Evolutionary conservation across 1,139 yeast genomes (phyloP), one percentile per base, ranked within the genome.

Genomic region (Diutina mesorugosa): DNA sequence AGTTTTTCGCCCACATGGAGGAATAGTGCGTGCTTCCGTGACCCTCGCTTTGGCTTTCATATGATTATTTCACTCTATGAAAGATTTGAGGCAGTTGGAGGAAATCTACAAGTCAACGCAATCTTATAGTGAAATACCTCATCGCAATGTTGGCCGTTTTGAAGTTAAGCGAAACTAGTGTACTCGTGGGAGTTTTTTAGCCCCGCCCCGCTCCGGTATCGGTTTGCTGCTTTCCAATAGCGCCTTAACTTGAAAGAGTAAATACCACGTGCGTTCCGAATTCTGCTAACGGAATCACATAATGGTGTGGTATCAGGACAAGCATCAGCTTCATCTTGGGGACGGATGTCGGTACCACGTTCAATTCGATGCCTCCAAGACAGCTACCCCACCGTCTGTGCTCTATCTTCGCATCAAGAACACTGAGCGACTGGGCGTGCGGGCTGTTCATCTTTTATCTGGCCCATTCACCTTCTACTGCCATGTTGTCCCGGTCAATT

Each of bases 391-490:
- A 10, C 41, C 53, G 14, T 16, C 53, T 3, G 16, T 64, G 48
- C 66, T 76, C 46, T 74, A 64, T 60, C 66, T 81, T 45, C 69
- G 81, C 29, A 67, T 82, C 45, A 79, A 78, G 61, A 83, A 83
- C 65, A 67, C 70, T 29, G 87, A 82, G 61, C 72, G 67, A 51
- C 68, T 81, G 1, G 62, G 78, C 7, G 70, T 83, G 28, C 66
- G 85, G 54, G 84, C 87, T 2, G 71, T 83, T 45, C 84, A 81
- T 61, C 59, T 77, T 45, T 63, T 83, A 41, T 78, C 80, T 45
- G 87, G 88, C 0, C 88, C 88, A 0, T 83, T 81, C 61, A 72
- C 81, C 3, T 66, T 83, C 29, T 83, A 83, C 61, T 75, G 82
- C 58, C 87, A 83, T 65, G 79, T 83, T 4, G 72, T 82, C 9